Base-by-base conservation (phyloP, 257 asterid species). In the Scutellaria barbata region DNA sequence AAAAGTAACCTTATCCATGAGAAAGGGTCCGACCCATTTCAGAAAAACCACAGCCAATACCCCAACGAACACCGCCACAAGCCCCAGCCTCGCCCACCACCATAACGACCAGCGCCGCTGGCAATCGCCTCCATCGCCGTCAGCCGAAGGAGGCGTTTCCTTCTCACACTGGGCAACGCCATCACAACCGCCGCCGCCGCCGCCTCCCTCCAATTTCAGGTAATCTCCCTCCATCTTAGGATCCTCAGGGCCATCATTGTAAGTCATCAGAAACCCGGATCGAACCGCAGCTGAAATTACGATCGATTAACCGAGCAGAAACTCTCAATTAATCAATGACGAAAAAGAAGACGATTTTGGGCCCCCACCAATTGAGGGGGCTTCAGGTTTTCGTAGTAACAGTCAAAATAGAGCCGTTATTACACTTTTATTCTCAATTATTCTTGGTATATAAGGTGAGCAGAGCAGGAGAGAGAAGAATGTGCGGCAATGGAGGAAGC, bases 21-120 rank as follows among this genome's bases (percentile, higher is more conserved):
- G 64, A 47, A 85, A 89, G 9, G 97, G 96, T 17, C 86, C 96
- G 66, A 89, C 66, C 97, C 96, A 88, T 84, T 87, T 89, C 50
- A 81, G 59, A 79, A 87, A 80, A 79, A 89, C 95, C 46, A 81
- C 92, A 63, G 74, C 87, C 78, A 89, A 61, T 0, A 77, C 41
- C 67, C 82, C 92, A 8, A 81, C 55, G 69, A 82, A 82, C 7
- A 79, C n/a, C 66, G 66, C 51, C 35, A 84, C 69, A 2, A 87
- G 69, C 53, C 72, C 58, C 80, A 87, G 66, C 83, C 85, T 90
- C 43, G 82, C 85, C 97, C 96, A 90, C 97, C 96, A 83, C 95
- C 95, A 87, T 55, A 86, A n/a, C 40, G 81, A 81, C 78, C 86
- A 83, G 71, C 88, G 71, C 74, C 79, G 72, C 16, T 74, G 74